phyloP scores from a whole-genome alignment of 1,139 yeast genomes.

The Suhomyces coccinellae region DNA sequence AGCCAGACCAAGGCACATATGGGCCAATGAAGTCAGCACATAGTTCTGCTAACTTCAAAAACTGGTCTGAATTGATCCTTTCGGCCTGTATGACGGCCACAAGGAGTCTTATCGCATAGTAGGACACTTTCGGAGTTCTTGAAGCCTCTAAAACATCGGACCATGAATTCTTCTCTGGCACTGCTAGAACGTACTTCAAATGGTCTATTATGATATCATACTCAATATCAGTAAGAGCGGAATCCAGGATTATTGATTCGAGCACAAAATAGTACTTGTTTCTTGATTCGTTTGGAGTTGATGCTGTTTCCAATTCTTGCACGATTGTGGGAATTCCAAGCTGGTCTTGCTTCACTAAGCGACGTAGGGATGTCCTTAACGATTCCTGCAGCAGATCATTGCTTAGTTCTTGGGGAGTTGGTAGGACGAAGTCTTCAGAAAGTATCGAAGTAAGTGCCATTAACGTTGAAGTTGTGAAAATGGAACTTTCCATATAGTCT shows the following conservation, averaged over 20 bases:
- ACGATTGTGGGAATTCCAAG: neutral
- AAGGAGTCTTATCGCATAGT: conserved; percentile 5
- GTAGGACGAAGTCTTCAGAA: neutral
- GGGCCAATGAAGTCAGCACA: conserved; percentile 31
- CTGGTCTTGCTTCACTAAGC: neutral
- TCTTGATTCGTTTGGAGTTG: neutral
- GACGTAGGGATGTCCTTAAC: neutral
- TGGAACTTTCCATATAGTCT: neutral
- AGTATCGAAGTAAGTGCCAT: conserved; percentile 2
- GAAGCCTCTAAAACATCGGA: too few species aligned
- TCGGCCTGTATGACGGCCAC: neutral
- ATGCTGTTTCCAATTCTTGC: neutral
- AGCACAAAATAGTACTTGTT: neutral
- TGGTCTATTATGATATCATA: neutral
- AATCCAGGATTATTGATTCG: neutral
- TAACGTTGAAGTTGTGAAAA: neutral
- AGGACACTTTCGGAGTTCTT: neutral
- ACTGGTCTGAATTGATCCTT: neutral
- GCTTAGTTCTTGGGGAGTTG: neutral
- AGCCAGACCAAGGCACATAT: conserved; percentile 31
- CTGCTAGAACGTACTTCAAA: neutral
- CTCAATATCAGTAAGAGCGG: neutral
- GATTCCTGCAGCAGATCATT: neutral
- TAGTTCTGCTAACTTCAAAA: conserved; percentile 4
- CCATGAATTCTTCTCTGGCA: conserved; percentile 1